Conservation (phyloP, 805 yeast genomes). For the Barnettozyma sp. region DNA sequence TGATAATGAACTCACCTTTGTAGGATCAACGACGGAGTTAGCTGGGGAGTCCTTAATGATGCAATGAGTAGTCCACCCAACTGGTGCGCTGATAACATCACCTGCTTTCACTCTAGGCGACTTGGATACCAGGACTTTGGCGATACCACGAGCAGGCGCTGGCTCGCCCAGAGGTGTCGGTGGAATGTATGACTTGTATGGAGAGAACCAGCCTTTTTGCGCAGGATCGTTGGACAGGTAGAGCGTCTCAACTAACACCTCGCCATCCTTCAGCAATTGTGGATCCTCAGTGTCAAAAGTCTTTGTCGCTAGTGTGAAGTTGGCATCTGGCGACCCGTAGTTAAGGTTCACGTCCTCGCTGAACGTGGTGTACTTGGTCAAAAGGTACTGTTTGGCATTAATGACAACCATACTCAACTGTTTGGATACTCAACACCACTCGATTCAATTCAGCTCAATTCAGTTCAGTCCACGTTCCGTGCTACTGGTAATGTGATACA, state of each 20-base stretch:
- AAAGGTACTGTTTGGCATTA: conserved; percentile 27
- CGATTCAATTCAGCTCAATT: too few species aligned
- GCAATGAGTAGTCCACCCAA: conserved; percentile 44
- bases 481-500: too few species aligned
- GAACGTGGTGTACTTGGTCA: conserved; percentile 23
- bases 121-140: conserved; percentile 42
- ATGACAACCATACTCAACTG: conserved; percentile 30
- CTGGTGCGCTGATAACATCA: conserved; percentile 33
- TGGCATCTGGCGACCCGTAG: conserved; percentile 20
- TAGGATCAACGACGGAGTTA: conserved; percentile 13
- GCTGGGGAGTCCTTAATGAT: conserved; percentile 24
- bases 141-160: conserved; percentile 46
- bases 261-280: conserved; percentile 29
- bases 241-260: conserved; percentile 37
- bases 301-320: conserved; percentile 24
- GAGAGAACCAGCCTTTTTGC: conserved; percentile 48
- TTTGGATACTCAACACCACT: too few species aligned
- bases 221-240: conserved; percentile 58
- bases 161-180: conserved; percentile 35
- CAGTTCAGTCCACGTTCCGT: too few species aligned
- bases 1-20: conserved; percentile 27
- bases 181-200: conserved; percentile 26
- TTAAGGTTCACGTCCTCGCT: conserved; percentile 24
- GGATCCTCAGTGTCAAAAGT: conserved; percentile 18
- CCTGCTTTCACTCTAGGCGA: conserved; percentile 36